Percentiles rank a stretch among this genome's conserved stretches.
phyloP scores from a whole-genome alignment of 176 grass and related monocot species.

The Pharus latifolius region DNA sequence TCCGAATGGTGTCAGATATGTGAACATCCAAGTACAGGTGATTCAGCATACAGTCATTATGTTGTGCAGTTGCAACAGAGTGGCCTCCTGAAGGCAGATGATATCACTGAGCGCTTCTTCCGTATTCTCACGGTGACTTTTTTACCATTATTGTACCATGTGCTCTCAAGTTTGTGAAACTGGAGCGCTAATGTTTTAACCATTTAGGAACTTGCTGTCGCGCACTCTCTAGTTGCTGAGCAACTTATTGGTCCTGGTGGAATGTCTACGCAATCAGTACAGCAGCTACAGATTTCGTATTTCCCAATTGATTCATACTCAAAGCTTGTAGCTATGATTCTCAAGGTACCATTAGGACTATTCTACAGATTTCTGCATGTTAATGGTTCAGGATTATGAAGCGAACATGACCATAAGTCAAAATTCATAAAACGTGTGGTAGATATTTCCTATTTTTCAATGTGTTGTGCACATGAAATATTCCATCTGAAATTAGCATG shows the following conservation, averaged over 20 bases:
- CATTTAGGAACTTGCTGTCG: conserved; percentile 61
- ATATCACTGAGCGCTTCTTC: conserved; percentile 82
- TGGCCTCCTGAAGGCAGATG: conserved; percentile 84
- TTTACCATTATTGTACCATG: neutral
- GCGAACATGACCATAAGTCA: neutral
- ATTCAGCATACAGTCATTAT: conserved; percentile 69
- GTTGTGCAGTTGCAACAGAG: conserved; percentile 67
- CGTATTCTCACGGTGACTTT: conserved; percentile 46
- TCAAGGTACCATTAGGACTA: conserved; percentile 55
- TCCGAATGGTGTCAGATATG: conserved; percentile 87
- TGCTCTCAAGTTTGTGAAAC: conserved; percentile 5
- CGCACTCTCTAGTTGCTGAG: conserved; percentile 55
- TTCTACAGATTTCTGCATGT: neutral
- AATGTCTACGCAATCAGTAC: conserved; percentile 36
- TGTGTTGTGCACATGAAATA: too few species aligned
- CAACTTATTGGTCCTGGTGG: conserved; percentile 33
- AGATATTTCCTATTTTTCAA: too few species aligned
- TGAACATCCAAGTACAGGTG: conserved; percentile 66
- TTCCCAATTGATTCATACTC: conserved; percentile 85
- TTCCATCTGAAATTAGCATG: too few species aligned
- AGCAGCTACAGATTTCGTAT: conserved; percentile 60
- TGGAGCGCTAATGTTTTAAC: conserved; percentile 11
- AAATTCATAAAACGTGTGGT: too few species aligned
- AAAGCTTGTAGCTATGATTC: conserved; percentile 60
- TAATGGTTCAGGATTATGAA: too few species aligned